Percentiles rank a stretch among this genome's conserved stretches.
These are phyloP conservation scores for Entelexis sorbosivorans DNA, from an alignment of 1,139 yeast genomes.

Conservation along the genomic window DNA sequence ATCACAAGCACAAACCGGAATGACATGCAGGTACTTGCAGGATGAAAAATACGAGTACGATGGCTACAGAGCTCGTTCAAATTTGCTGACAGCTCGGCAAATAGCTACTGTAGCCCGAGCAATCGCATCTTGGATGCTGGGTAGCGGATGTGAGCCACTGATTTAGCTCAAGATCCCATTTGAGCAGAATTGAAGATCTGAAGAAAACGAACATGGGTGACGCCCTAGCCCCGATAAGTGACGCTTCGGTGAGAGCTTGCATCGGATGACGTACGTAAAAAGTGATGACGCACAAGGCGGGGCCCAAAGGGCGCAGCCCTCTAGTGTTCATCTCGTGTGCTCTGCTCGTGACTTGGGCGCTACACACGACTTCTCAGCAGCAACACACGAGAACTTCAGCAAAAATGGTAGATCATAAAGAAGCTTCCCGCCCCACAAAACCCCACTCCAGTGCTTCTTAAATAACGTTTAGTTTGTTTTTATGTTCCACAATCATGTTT, in stretches of 20 bases:
- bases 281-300: neutral
- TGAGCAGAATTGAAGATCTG: neutral
- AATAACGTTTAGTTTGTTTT: too few relatives aligned
- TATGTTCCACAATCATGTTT: too few relatives aligned
- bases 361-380: too few relatives aligned
- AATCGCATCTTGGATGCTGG: neutral
- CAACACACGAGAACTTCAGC: too few relatives aligned
- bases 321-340: too few relatives aligned
- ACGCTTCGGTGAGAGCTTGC: neutral
- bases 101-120: neutral
- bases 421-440: too few relatives aligned
- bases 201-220: neutral
- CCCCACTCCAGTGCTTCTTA: too few relatives aligned
- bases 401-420: too few relatives aligned
- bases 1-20: neutral
- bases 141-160: neutral
- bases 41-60: neutral
- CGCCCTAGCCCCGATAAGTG: constrained; percentile 1
- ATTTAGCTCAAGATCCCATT: neutral
- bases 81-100: neutral
- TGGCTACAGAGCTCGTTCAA: neutral
- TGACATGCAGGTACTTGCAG: neutral
- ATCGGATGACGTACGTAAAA: neutral
- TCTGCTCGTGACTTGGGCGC: too few relatives aligned
- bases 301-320: neutral